A percentile compares a stretch with the other conserved stretches of the same genome.
Conservation (phyloP, 1,139 yeast species). For the Blastobotrys buckinghamii region DNA sequence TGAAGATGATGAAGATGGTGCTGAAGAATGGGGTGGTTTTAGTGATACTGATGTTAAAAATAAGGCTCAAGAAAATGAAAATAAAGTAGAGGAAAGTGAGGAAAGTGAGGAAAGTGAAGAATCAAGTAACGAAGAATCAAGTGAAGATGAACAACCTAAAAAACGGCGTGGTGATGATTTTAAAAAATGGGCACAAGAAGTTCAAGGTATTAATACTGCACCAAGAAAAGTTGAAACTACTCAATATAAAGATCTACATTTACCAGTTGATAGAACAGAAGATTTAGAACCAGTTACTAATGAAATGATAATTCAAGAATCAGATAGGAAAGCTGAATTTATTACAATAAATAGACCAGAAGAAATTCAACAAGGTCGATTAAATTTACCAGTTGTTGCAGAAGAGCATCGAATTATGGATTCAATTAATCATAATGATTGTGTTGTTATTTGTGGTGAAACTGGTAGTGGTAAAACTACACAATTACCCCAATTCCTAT, state of each 20-base stretch:
- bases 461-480: slow-evolving; percentile 99
- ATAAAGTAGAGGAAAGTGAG: slow-evolving; percentile 15
- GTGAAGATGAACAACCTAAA: slow-evolving; percentile 25
- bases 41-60: slow-evolving; percentile 17
- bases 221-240: slow-evolving; percentile 28
- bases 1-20: slow-evolving; percentile 6
- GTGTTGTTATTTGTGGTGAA: slow-evolving; percentile 91
- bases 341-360: slow-evolving; percentile 62
- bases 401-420: slow-evolving; percentile 96
- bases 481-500: slow-evolving; percentile 89
- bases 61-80: slow-evolving; percentile 13
- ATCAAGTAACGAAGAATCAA: slow-evolving; percentile 17
- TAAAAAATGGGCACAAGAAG: slow-evolving; percentile 49
- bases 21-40: slow-evolving; percentile 17
- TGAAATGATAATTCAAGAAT: slow-evolving; percentile 50
- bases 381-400: slow-evolving; percentile 77
- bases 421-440: slow-evolving; percentile 87
- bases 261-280: slow-evolving; percentile 32
- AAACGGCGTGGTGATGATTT: slow-evolving; percentile 41
- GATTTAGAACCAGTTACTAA: slow-evolving; percentile 34
- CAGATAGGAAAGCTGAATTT: slow-evolving; percentile 54
- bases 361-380: slow-evolving; percentile 59
- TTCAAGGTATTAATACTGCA: slow-evolving; percentile 19
- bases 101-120: slow-evolving; percentile 1
- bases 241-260: slow-evolving; percentile 28